Base-by-base conservation (phyloP, 2,329 filamentous ascomycete genomes). In the Botrytis medusae region DNA sequence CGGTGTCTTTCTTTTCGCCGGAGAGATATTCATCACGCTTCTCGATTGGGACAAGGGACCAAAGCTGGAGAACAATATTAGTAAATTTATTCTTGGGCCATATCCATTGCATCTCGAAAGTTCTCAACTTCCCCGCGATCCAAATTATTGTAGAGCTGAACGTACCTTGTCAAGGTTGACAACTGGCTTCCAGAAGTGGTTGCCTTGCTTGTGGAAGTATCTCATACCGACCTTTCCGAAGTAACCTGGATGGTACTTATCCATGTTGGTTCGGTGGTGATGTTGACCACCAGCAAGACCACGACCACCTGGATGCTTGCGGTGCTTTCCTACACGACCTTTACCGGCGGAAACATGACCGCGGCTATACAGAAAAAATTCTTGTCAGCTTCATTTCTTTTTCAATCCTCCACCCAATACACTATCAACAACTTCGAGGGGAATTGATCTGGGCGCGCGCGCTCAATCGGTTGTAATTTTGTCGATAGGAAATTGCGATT, bases 91-190 rank as follows among this genome's bases (percentile, higher is more conserved):
- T 63, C 37, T 25, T 37, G 29, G 37, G 48, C 69, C n/a, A 18
- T 14, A 20, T 44, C 32, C 59, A 16, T 51, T 29, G 59, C 22
- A 34, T 10, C 57, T 48, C 42, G 34, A 34, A 29, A 42, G 32
- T 29, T 37, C 37, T 51, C 6, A 37, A 57, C 22, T 34, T 25
- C 9, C 42, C 25, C 37, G 12, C 68, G 18, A 48, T 51, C 37
- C 68, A 25, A 68, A 68, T 54, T 6, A 34, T 44, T 22, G 32
- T 71, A 48, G 25, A 69, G 46, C 25, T 16, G 1, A 77, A 78
- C 86, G 82, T 86, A 95, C 93, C 93, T 98, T 99, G 87, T 98
- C 96, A 81, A 99, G 88, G 90, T 99, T 99, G 92, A 99, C 92
- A 81, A 94, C 90, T 79, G 96, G 96, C 89, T 97, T 98, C 96